Percentiles rank a stretch among this genome's conserved stretches.
Conservation (phyloP, 768 basidiomycete genomes). For the Boletus speciosus region DNA sequence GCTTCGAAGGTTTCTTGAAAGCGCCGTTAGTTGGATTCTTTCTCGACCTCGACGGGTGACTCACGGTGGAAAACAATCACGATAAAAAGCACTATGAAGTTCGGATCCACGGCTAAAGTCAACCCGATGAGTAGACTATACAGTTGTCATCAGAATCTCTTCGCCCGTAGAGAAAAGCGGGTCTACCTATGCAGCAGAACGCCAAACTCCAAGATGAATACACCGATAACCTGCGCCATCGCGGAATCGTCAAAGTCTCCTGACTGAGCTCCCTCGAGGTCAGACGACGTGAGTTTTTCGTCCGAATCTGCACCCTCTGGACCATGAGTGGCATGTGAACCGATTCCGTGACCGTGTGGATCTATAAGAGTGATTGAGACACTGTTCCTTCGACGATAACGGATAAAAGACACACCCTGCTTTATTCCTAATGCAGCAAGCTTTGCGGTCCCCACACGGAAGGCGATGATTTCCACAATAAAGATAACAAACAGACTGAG, state of each 20-base stretch:
- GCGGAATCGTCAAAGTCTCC: constrained; percentile 39
- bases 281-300: constrained; percentile 13
- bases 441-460: constrained; percentile 78
- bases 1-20: constrained; percentile 86
- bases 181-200: constrained; percentile 75
- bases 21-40: not conserved
- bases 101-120: constrained; percentile 82
- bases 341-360: constrained; percentile 61
- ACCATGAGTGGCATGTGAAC: constrained; percentile 65
- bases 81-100: constrained; percentile 83
- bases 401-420: constrained; percentile 44
- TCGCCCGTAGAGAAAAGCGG: not conserved
- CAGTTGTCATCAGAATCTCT: not conserved
- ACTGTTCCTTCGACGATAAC: not conserved
- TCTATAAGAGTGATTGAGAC: constrained; percentile 36
- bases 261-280: constrained; percentile 26
- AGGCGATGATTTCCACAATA: constrained; percentile 79
- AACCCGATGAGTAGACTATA: constrained; percentile 78
- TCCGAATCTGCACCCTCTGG: constrained; percentile 43
- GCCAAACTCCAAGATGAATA: constrained; percentile 93
- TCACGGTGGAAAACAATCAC: constrained; percentile 90
- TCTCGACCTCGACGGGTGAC: constrained; percentile 29
- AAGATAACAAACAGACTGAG: constrained; percentile 81
- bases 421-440: constrained; percentile 61
- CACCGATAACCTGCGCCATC: constrained; percentile 73